Evolutionary conservation across 768 basidiomycete genomes (phyloP), one percentile per base, ranked within the genome.

Genomic region (Collybia sp.): DNA sequence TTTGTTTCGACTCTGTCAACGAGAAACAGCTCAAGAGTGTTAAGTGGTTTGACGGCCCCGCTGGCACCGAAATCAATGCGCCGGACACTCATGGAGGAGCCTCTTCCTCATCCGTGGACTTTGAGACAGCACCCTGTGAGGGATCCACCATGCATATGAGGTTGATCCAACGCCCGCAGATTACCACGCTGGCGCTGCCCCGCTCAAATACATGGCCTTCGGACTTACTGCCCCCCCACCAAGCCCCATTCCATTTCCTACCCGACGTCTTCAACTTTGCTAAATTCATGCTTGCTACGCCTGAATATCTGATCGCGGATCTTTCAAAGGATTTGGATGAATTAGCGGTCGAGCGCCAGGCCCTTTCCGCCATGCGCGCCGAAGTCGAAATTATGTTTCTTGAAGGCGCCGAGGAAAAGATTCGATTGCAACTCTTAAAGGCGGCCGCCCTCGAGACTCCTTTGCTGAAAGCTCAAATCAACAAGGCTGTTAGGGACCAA

Each of bases 211-310:
- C 92, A 2, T 99, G 94, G 94, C 95, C 93, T 1, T 95, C 93
- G 1, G 93, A 95, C 49, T 76, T 94, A 2, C 68, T 96, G 25
- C 86, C 90, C 12, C 88, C 93, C 15, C 91, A 94, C 53, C 86
- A 93, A 58, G 90, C 93, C 0, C 95, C 96, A 6, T 98, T 94
- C 71, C 81, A 96, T 60, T 98, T 99, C 70, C 74, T 95, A 16
- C 96, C 94, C 0, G 93, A 97, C 58, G 88, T 96, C 34, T 82
- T 83, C 52, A 68, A 70, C 33, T 96, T 87, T 62, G 77, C 93
- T 15, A 93, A 91, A 59, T 96, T 98, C 70, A 96, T 98, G 93
- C 82, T 98, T 18, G 93, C 92, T 15, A 92, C 93, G 0, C 92
- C 95, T 1, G 73, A 79, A 1, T 89, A 94, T 62, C 77, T 98